Evolutionary conservation across 78 protist species (phyloP).

Genomic region (Dictyostelium purpureum): DNA sequence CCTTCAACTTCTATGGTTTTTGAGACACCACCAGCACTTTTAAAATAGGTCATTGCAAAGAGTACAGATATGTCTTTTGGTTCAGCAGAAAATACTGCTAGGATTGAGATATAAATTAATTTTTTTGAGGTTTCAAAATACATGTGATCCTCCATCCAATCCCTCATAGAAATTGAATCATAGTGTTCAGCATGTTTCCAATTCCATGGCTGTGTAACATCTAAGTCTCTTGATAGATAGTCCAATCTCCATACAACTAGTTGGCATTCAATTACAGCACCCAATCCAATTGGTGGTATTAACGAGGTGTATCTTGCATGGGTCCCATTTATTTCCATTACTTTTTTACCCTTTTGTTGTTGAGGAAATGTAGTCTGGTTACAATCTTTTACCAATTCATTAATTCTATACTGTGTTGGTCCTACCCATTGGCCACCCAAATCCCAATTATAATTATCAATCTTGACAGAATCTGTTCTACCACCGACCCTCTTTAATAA

Average conservation of each 20-base stretch:
- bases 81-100: neutral
- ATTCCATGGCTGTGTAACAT: neutral
- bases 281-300: slow-evolving; percentile 2
- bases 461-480: neutral
- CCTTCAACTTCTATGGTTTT: neutral
- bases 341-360: slow-evolving; percentile 48
- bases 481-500: slow-evolving; percentile 40
- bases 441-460: slow-evolving; percentile 38
- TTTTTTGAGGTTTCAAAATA: neutral
- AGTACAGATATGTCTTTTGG: slow-evolving; percentile 21
- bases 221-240: neutral
- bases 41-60: slow-evolving; percentile 5
- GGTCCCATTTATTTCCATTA: neutral
- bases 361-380: slow-evolving; percentile 45
- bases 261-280: neutral
- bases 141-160: slow-evolving; percentile 21
- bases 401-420: slow-evolving; percentile 16
- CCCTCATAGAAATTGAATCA: slow-evolving; percentile 1
- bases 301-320: neutral
- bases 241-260: neutral
- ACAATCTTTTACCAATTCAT: neutral
- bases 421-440: slow-evolving; percentile 73
- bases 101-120: neutral
- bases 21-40: slow-evolving; percentile 32
- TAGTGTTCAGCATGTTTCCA: neutral